A percentile compares a stretch with the other conserved stretches of the same genome.
phyloP scores from a whole-genome alignment of 106 monocot species.

The Acanthochlamys bracteata region DNA sequence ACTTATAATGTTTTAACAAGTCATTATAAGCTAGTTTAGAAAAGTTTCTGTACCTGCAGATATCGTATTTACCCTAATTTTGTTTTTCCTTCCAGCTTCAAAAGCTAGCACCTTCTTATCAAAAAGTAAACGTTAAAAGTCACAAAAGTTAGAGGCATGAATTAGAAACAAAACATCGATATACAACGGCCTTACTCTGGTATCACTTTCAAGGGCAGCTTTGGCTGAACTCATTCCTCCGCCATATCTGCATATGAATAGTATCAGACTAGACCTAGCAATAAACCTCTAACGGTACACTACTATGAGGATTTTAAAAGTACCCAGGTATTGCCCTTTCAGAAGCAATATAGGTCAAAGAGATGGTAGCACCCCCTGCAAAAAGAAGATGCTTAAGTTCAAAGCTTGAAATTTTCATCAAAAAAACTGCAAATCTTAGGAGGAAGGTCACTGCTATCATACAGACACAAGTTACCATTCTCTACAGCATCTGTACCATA shows the following conservation, averaged over 20 bases:
- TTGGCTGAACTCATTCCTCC: slow-evolving; percentile 99
- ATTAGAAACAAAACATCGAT: no score
- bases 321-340: slow-evolving; percentile 85
- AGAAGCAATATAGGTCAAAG: slow-evolving; percentile 77
- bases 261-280: neutral
- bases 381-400: neutral
- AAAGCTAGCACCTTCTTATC: slow-evolving; percentile 27
- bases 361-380: neutral
- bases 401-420: neutral
- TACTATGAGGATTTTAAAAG: neutral
- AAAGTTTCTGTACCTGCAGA: slow-evolving; percentile 27
- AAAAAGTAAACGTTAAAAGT: neutral
- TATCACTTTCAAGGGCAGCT: slow-evolving; percentile 95
- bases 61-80: slow-evolving; percentile 46
- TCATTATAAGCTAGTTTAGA: neutral
- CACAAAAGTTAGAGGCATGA: no score
- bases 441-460: no score
- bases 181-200: slow-evolving; percentile 30
- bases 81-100: slow-evolving; percentile 38
- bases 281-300: no score
- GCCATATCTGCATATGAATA: slow-evolving; percentile 44
- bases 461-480: no score
- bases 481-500: no score
- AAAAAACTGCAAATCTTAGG: no score
- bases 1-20: neutral